Base-by-base conservation (phyloP, 306 rosid species). In the Clitoria ternatea region DNA sequence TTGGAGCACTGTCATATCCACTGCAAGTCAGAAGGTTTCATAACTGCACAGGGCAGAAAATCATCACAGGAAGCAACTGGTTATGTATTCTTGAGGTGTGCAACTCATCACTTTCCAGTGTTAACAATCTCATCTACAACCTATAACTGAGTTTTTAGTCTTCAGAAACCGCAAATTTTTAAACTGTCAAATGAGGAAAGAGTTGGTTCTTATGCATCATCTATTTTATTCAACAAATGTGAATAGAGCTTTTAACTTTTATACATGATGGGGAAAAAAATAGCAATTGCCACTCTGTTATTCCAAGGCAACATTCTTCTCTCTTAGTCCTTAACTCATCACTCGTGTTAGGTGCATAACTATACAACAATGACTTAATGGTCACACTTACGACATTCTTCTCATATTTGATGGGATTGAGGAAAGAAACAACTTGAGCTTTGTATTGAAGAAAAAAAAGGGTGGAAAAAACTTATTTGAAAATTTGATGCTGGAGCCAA, bases 61-160 rank as follows among this genome's bases (percentile, higher is more conserved):
- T 94, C 98, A 42, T 89, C 97, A 24, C 95, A 85, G 80, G 99
- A 94, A 82, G 66, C 92, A 52, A 91, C 97, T 40, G 95, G 99
- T 62, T 94, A 94, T 79, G 95, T 94, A 69, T 94, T 94, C 91
- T 79, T 89, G 68, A 91, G 97, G 97, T 94, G 77, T 72, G 80
- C 57, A 55, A 42, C 36, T 59, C 35, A 18, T 27, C 49, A 42
- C 27, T 17, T 8, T 44, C 70, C 65, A 18, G 80, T 72, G 85
- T 84, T 49, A 70, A 59, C 85, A 62, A 85, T 89, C 1, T 82
- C 14, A 26, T 45, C 65, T 60, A 64, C 50, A 44, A 4, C 7
- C 65, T 18, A 4, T 49, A n/a, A 19, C 67, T 30, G 12, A 32
- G 43, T 36, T 75, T 48, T 63, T 53, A 47, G 52, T 75, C 64